Evolutionary conservation across 441 rosid species (phyloP).

Genomic region (Adansonia grandidieri): DNA sequence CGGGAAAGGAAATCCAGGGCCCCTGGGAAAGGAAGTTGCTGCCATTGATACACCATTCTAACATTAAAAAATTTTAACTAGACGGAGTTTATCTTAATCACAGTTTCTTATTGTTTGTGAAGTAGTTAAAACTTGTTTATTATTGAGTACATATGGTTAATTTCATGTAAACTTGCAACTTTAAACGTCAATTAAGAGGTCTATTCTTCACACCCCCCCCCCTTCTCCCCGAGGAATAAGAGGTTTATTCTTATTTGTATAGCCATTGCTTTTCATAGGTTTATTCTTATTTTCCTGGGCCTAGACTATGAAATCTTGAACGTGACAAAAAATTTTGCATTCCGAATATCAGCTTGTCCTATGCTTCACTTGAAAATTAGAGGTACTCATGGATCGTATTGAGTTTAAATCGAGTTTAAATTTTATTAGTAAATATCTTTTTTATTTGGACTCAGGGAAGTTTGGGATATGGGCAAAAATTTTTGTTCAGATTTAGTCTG

Average conservation of each 20-base stretch:
- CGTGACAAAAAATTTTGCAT: background rate
- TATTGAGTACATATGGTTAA: background rate
- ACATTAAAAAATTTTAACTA: background rate
- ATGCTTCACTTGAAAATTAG: background rate
- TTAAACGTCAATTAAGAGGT: background rate
- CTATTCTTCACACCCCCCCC: background rate
- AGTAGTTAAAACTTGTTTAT: constrained; percentile 17
- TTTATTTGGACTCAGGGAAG: too few species aligned
- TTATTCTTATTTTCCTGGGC: background rate
- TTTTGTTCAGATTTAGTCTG: too few species aligned
- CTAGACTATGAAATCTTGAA: background rate
- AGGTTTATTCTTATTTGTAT: background rate
- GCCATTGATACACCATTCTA: background rate
- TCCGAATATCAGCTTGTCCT: background rate
- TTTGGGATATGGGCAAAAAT: too few species aligned
- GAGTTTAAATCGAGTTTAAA: too few species aligned
- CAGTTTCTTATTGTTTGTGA: constrained; percentile 20
- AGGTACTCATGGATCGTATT: too few species aligned
- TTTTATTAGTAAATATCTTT: too few species aligned
- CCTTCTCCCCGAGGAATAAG: background rate
- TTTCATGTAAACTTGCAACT: constrained; percentile 7
- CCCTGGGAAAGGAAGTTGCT: background rate
- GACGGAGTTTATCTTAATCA: constrained; percentile 5
- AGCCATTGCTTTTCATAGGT: background rate
- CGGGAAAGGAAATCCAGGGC: background rate